phyloP scores from a whole-genome alignment of 2,329 filamentous ascomycete species.

The Neofusicoccum sp. region DNA sequence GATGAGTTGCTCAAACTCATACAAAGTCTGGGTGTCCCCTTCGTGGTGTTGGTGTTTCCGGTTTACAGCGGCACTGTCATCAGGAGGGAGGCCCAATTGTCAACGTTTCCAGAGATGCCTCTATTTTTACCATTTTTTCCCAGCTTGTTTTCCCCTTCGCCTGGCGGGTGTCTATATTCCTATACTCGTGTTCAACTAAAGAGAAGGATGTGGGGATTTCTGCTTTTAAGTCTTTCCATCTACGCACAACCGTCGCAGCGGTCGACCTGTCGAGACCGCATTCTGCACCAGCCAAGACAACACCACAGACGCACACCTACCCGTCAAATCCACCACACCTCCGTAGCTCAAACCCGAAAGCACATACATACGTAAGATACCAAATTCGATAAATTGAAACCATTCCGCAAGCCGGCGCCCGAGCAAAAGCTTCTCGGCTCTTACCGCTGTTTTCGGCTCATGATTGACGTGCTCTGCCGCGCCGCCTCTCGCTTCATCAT shows the following conservation, averaged over 20 bases:
- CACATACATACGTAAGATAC: slow-evolving; percentile 3
- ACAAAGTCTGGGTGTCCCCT: background rate
- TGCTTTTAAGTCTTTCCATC: background rate
- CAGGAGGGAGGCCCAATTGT: background rate
- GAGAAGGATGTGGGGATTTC: background rate
- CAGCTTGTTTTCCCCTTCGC: background rate
- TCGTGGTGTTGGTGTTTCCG: background rate
- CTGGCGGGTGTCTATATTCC: slow-evolving; percentile 9
- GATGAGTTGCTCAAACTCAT: background rate
- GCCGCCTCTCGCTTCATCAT: slow-evolving; percentile 4
- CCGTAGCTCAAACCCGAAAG: slow-evolving; percentile 1
- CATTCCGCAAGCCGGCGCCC: background rate
- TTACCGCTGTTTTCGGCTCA: background rate
- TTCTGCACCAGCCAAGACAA: background rate
- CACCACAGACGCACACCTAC: background rate
- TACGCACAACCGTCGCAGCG: background rate
- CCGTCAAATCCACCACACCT: background rate
- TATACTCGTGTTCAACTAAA: slow-evolving; percentile 16
- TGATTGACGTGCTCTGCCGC: background rate
- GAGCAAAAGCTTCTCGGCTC: slow-evolving; percentile 1
- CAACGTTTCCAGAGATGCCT: background rate
- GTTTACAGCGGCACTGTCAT: background rate
- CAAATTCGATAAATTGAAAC: slow-evolving; percentile 12
- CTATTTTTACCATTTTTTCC: background rate
- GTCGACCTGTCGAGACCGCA: background rate